Evolutionary conservation across 2,329 filamentous ascomycete genomes (phyloP).

Genomic region (Pseudogymnoascus sp.): DNA sequence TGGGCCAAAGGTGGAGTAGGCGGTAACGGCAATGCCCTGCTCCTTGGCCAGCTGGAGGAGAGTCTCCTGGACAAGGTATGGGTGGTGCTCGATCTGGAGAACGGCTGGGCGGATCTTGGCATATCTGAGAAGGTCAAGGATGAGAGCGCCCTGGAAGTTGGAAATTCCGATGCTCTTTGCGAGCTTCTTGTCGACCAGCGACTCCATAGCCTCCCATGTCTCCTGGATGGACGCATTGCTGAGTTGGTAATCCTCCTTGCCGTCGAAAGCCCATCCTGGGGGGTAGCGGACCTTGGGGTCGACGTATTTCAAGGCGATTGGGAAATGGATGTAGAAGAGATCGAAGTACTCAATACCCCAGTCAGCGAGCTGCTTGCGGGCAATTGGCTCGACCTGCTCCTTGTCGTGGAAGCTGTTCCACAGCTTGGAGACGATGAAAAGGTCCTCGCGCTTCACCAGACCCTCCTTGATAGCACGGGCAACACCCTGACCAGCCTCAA

Average conservation of each 20-base stretch:
- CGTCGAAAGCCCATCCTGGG: slow-evolving; percentile 67
- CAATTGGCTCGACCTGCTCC: slow-evolving; percentile 68
- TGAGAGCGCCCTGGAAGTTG: slow-evolving; percentile 72
- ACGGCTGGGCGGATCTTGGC: slow-evolving; percentile 67
- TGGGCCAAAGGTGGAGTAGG: slow-evolving; percentile 79
- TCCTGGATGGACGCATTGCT: slow-evolving; percentile 68
- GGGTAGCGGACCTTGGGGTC: slow-evolving; percentile 73
- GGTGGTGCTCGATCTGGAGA: slow-evolving; percentile 86
- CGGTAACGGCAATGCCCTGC: slow-evolving; percentile 68
- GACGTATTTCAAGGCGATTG: slow-evolving; percentile 77
- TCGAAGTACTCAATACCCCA: slow-evolving; percentile 88
- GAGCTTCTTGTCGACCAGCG: slow-evolving; percentile 60
- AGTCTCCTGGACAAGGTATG: slow-evolving; percentile 70
- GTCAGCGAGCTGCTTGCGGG: slow-evolving; percentile 69
- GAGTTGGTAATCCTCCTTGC: slow-evolving; percentile 51
- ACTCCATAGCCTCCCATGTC: slow-evolving; percentile 78
- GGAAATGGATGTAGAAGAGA: slow-evolving; percentile 85
- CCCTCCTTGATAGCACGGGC: slow-evolving; percentile 74
- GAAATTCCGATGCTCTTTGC: slow-evolving; percentile 69
- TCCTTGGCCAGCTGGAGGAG: slow-evolving; percentile 63
- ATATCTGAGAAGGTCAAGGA: slow-evolving; percentile 75
- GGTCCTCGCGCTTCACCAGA: slow-evolving; percentile 73
- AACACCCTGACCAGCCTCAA: slow-evolving; percentile 68
- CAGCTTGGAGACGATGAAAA: slow-evolving; percentile 89
- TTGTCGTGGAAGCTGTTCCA: slow-evolving; percentile 88